Percentiles rank a stretch among this genome's conserved stretches.
phyloP scores from a whole-genome alignment of 192 early-diverging fungal species.

The Spizellomyces punctatus region DNA sequence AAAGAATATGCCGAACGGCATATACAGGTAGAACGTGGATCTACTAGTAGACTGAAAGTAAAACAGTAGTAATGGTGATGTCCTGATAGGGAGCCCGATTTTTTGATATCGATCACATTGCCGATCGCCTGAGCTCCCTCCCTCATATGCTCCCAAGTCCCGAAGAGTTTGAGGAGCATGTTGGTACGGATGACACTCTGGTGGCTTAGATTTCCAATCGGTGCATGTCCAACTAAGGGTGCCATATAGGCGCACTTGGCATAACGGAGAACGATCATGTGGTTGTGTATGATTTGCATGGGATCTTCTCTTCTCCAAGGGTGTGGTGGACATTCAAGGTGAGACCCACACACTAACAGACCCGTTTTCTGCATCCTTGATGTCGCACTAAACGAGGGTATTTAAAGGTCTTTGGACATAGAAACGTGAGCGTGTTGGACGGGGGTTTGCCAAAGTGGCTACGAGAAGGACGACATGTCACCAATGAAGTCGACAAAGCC shows the following conservation, averaged over 20 bases:
- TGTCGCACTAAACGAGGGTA: slow-evolving; percentile 29
- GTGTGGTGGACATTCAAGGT: slow-evolving; percentile 91
- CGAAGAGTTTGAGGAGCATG: slow-evolving; percentile 69
- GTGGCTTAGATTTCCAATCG: not conserved
- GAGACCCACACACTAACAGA: slow-evolving; percentile 20
- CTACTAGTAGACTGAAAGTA: not conserved
- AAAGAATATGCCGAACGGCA: slow-evolving; percentile 70
- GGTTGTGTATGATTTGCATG: slow-evolving; percentile 82
- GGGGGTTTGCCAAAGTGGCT: slow-evolving; percentile 88
- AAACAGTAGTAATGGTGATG: not conserved
- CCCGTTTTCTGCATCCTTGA: not conserved
- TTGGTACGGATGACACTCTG: slow-evolving; percentile 47
- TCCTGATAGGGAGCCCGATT: slow-evolving; percentile 66
- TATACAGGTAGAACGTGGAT: slow-evolving; percentile 39
- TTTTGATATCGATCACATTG: slow-evolving; percentile 89
- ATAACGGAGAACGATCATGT: slow-evolving; percentile 82
- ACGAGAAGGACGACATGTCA: slow-evolving; percentile 51
- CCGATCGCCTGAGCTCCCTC: slow-evolving; percentile 68
- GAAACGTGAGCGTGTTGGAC: slow-evolving; percentile 83
- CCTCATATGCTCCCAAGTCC: slow-evolving; percentile 92
- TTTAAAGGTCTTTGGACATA: slow-evolving; percentile 78
- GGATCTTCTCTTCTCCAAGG: slow-evolving; percentile 79
- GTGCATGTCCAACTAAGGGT: not conserved
- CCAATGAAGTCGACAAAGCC: slow-evolving; percentile 39
- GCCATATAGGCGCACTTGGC: slow-evolving; percentile 63